A percentile compares a stretch with the other conserved stretches of the same genome.
These are phyloP conservation scores for Annona squamosa DNA, from an alignment of 164 flowering plant species.

Conservation along the genomic window DNA sequence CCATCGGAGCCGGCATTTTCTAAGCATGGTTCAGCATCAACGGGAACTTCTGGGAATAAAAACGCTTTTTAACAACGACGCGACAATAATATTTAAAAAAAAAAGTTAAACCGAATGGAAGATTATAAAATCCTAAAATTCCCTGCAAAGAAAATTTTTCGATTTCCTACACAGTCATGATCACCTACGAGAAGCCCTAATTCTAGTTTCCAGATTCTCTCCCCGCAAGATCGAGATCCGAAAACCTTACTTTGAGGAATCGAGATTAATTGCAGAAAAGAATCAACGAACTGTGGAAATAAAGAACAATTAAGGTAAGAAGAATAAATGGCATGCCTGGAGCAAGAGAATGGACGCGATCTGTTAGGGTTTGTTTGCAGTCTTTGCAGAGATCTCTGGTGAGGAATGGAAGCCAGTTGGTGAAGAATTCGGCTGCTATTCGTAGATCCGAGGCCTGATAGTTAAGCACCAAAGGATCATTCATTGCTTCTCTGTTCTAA, in stretches of 20 bases:
- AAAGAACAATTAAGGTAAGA: background rate
- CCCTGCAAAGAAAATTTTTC: too few species aligned
- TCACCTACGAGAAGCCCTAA: background rate
- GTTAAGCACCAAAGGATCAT: conserved; percentile 42
- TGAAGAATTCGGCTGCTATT: conserved; percentile 67
- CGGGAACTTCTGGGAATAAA: conserved; percentile 15
- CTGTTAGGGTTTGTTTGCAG: conserved; percentile 41
- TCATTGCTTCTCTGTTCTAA: conserved; percentile 9
- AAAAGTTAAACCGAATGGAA: too few species aligned
- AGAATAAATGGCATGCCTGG: conserved; percentile 19
- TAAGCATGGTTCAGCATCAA: conserved; percentile 7
- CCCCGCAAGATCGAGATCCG: background rate
- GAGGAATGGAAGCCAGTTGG: conserved; percentile 72
- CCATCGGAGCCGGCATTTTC: conserved; percentile 2
- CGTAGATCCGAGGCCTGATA: conserved; percentile 50
- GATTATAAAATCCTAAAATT: too few species aligned
- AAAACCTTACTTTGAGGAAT: background rate
- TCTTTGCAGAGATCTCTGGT: conserved; percentile 51
- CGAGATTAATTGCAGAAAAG: background rate
- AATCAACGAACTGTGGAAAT: background rate
- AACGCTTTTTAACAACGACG: background rate
- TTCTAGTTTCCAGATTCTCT: background rate
- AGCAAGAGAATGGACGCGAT: conserved; percentile 48
- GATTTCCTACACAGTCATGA: too few species aligned
- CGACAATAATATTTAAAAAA: too few species aligned